Base-by-base conservation (phyloP, 108 stramenopile genomes). In the Cyclotella cryptica region DNA sequence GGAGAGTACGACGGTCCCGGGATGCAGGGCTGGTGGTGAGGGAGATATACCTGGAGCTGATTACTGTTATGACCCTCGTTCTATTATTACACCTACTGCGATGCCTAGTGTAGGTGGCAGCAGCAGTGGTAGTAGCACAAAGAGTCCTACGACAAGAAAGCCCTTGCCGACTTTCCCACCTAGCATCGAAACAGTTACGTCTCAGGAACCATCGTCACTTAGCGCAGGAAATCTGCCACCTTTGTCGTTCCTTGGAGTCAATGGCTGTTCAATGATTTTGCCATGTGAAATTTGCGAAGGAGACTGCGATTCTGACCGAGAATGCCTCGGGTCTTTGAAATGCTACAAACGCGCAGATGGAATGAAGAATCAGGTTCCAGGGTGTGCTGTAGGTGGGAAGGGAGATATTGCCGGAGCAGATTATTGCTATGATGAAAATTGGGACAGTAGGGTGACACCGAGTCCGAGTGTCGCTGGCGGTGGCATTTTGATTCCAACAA, bases 271-370 rank as follows among this genome's bases (percentile, higher is more conserved):
- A 0, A 58, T 60, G 7, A 55, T 41, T 17, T 52, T 58, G 29
- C 92, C 88, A 5, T 75, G 90, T 51, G 55, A 74, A 30, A 44
- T 74, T 8, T 91, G 90, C 66, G 62, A 88, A 40, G 92, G 92
- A 43, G 90, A 89, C 61, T 93, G 92, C n/a, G 86, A 69, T 65
- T 79, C 74, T 14, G 75, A 78, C 29, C 72, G 80, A 70, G 85
- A 85, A 42, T 75, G 79, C 26, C n/a, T 58, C n/a, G 35, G 18
- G 26, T 14, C 26, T 15, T 57, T 62, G 35, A 55, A 46, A 67
- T 80, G 79, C 47, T 74, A 60, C 67, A 80, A 73, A 39, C 62
- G 79, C 28, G 72, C 67, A 26, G 79, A 80, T 61, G 79, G 79
- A 9, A 46, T 35, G 26, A 30, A 47, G 46, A 68, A 53, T 54